phyloP scores from a whole-genome alignment of 2,329 filamentous ascomycete species.

The Fusarium staphyleae region DNA sequence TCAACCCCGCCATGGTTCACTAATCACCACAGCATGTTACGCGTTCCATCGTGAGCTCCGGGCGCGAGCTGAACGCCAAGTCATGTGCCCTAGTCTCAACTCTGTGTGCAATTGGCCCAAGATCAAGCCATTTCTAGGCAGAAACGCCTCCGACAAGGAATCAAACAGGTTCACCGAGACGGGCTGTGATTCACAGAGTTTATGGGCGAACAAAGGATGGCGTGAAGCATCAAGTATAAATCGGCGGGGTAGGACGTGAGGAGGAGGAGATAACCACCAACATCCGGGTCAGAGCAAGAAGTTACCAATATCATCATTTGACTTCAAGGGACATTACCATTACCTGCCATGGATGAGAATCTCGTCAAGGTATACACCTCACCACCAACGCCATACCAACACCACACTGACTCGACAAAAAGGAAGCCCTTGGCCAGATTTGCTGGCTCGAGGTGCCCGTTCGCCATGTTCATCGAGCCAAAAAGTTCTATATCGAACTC shows the following conservation, averaged over 20 bases:
- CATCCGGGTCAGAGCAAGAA: no score
- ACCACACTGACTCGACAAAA: background rate
- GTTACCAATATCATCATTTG: background rate
- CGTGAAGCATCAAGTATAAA: conserved; percentile 26
- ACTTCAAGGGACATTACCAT: background rate
- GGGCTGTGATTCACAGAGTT: background rate
- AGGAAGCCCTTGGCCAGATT: conserved; percentile 44
- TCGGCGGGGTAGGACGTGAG: background rate
- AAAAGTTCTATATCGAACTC: conserved; percentile 49
- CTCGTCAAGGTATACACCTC: conserved; percentile 17
- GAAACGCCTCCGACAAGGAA: conserved; percentile 28
- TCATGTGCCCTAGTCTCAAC: conserved; percentile 35
- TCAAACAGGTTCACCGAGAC: conserved; percentile 2
- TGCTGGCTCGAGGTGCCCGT: conserved; percentile 52
- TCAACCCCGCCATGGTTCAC: conserved; percentile 16
- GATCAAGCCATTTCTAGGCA: conserved; percentile 34
- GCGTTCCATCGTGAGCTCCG: conserved; percentile 17
- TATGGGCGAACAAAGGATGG: background rate
- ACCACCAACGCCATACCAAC: background rate
- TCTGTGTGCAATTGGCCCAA: conserved; percentile 20
- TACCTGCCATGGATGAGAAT: conserved; percentile 16
- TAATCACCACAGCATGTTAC: conserved; percentile 20
- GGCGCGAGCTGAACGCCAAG: conserved; percentile 33
- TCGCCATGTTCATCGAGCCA: conserved; percentile 44
- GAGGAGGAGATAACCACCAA: background rate